These are phyloP conservation scores for Ogataea naganishii DNA, from an alignment of 805 yeast species.

Conservation along the genomic window DNA sequence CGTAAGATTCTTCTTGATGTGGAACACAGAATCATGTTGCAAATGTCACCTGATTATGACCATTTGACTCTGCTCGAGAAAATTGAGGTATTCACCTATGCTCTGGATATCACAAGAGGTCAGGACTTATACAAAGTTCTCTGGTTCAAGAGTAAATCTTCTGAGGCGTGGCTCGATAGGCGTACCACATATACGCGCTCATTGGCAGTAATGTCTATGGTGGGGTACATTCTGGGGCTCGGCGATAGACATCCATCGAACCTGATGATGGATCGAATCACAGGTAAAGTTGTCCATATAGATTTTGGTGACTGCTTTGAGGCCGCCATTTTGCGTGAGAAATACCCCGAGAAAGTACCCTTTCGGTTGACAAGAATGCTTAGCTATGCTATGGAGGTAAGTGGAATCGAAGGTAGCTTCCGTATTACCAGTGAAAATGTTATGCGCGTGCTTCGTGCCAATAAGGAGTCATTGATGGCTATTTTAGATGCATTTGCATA, in stretches of 20 bases:
- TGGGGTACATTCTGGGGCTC: constrained; percentile 89
- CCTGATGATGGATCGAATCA: constrained; percentile 85
- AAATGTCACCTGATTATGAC: constrained; percentile 97
- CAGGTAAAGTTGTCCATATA: constrained; percentile 94
- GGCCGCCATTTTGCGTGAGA: constrained; percentile 93
- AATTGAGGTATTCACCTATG: constrained; percentile 94
- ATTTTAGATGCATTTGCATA: constrained; percentile 96
- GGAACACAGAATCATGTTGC: constrained; percentile 92
- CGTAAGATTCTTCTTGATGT: constrained; percentile 83
- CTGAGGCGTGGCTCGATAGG: constrained; percentile 97
- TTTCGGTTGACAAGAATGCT: constrained; percentile 95
- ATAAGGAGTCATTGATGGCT: constrained; percentile 95
- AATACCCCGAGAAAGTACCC: constrained; percentile 97
- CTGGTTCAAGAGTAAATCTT: constrained; percentile 93
- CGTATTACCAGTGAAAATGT: constrained; percentile 95
- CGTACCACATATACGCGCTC: constrained; percentile 95
- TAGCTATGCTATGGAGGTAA: constrained; percentile 97
- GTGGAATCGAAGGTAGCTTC: constrained; percentile 97
- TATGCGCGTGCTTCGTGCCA: constrained; percentile 88
- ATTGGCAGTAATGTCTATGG: constrained; percentile 98
- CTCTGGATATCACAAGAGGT: constrained; percentile 90
- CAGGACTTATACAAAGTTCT: constrained; percentile 92
- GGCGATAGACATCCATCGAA: constrained; percentile 99
- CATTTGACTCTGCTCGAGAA: constrained; percentile 81
- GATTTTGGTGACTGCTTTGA: constrained; percentile 99